A percentile compares a stretch with the other conserved stretches of the same genome.
phyloP scores from a whole-genome alignment of 2,329 filamentous ascomycete genomes.

The Drechslerella coelobrocha region DNA sequence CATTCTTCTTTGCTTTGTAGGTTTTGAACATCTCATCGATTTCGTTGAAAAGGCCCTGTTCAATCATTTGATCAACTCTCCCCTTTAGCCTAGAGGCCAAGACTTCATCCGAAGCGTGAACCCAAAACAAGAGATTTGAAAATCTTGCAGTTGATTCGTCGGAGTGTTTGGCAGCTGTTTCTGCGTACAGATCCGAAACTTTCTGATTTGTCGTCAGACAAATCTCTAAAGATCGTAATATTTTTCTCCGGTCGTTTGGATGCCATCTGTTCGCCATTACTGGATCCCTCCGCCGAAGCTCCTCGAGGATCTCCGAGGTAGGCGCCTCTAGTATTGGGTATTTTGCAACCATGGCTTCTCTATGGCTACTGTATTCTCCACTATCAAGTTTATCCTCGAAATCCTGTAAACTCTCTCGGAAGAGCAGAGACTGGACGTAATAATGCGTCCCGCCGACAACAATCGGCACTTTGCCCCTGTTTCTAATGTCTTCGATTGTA shows the following conservation, averaged over 20 bases:
- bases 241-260: conserved; percentile 89
- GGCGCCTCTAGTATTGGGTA: conserved; percentile 76
- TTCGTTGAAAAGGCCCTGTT: conserved; percentile 69
- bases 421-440: conserved; percentile 87
- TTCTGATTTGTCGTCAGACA: conserved; percentile 80
- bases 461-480: conserved; percentile 80
- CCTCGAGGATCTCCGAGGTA: conserved; percentile 74
- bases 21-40: conserved; percentile 65
- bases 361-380: conserved; percentile 57
- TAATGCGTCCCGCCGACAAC: conserved; percentile 95
- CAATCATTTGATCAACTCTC: conserved; percentile 84
- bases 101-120: conserved; percentile 74
- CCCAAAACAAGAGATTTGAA: conserved; percentile 78
- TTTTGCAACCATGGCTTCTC: conserved; percentile 59
- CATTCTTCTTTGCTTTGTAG: conserved; percentile 60
- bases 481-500: conserved; percentile 75
- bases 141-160: conserved; percentile 50
- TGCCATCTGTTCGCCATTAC: conserved; percentile 92
- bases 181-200: conserved; percentile 80
- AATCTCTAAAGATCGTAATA: conserved; percentile 86
- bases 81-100: conserved; percentile 74
- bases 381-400: conserved; percentile 34
- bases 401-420: conserved; percentile 70
- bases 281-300: conserved; percentile 81
- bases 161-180: conserved; percentile 57